Evolutionary conservation across 2,329 filamentous ascomycete genomes (phyloP), one percentile per base, ranked within the genome.

Genomic region (Fusarium phyllophilum): DNA sequence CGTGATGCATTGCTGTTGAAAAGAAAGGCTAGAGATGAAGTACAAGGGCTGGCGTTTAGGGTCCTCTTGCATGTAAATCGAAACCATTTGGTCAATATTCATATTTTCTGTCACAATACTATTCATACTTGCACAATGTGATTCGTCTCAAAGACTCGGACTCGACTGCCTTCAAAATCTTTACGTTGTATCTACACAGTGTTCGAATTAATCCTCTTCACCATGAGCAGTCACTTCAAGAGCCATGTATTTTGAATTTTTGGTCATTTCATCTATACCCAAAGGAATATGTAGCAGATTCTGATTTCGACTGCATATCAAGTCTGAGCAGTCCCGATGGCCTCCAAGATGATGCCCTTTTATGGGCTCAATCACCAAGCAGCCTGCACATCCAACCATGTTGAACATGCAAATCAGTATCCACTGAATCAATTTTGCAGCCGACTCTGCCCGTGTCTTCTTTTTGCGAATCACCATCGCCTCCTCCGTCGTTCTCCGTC

Each of bases 201-300:
- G 17, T 9, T n/a, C 8, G 5, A 17, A 36, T 44, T 11, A n/a
- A 11, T 14, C 13, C 11, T 8, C 8, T 34, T 26, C 8, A 29
- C 39, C 34, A 29, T 52, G n/a, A 1, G 31, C 36, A 26, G 4
- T 31, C 39, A 49, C 24, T 49, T 26, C 12, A 14, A 31, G 59
- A 31, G 15, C 29, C 38, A 34, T 33, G 20, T 57, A 12, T 66
- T 70, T 77, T 66, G 77, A 77, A 70, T 79, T 78, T 66, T 79
- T 79, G 67, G 66, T 79, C 77, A 78, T 81, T 76, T 81, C 80
- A 79, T 82, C 79, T 82, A 81, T 81, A 81, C 75, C 75, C 71
- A 77, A 81, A 78, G 72, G 77, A 80, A 81, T 78, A 78, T 79
- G 75, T 78, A 80, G 75, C 75, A 81, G 76, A 81, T 81, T 79